Percentiles rank a stretch among this genome's conserved stretches.
phyloP scores from a whole-genome alignment of 2,329 filamentous ascomycete genomes.

The Dactylellina haptotyla region DNA sequence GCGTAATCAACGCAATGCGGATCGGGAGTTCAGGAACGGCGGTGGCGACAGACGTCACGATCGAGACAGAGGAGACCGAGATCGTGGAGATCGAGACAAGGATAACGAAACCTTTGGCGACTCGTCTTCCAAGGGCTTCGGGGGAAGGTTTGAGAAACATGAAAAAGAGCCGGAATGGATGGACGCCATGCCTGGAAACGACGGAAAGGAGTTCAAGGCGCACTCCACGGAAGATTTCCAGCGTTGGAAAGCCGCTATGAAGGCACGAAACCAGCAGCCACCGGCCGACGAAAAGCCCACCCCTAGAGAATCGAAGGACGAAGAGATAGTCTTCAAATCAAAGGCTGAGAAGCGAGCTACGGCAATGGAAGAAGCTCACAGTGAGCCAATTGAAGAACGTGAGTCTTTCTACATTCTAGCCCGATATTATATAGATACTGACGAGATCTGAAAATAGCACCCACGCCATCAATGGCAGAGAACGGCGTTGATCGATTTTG shows the following conservation, averaged over 20 bases:
- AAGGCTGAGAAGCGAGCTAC: slow-evolving; percentile 50
- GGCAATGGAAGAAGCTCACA: slow-evolving; percentile 41
- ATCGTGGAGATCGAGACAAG: slow-evolving; percentile 54
- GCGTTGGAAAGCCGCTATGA: slow-evolving; percentile 68
- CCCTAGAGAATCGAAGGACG: slow-evolving; percentile 34
- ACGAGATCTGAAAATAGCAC: slow-evolving; percentile 26
- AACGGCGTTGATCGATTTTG: slow-evolving; percentile 64
- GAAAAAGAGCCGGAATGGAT: slow-evolving; percentile 69
- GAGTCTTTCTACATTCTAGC: slow-evolving; percentile 5
- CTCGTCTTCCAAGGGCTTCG: slow-evolving; percentile 30
- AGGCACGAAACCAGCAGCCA: slow-evolving; percentile 59
- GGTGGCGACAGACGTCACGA: slow-evolving; percentile 56
- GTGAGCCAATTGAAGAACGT: slow-evolving; percentile 44
- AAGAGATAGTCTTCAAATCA: slow-evolving; percentile 51
- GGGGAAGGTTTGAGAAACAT: slow-evolving; percentile 44
- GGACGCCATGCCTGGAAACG: slow-evolving; percentile 60
- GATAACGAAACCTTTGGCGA: slow-evolving; percentile 48
- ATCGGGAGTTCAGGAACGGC: slow-evolving; percentile 58
- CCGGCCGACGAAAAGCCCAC: slow-evolving; percentile 40
- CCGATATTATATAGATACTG: slow-evolving; percentile 11
- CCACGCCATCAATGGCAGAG: slow-evolving; percentile 61
- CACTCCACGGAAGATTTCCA: slow-evolving; percentile 68
- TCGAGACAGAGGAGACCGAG: slow-evolving; percentile 55
- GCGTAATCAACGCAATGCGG: slow-evolving; percentile 39
- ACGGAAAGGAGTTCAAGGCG: slow-evolving; percentile 61